Percentiles rank a stretch among this genome's conserved stretches.
Evolutionary conservation across 495 filamentous ascomycete genomes (phyloP).

Genomic region (Darksidea phi): DNA sequence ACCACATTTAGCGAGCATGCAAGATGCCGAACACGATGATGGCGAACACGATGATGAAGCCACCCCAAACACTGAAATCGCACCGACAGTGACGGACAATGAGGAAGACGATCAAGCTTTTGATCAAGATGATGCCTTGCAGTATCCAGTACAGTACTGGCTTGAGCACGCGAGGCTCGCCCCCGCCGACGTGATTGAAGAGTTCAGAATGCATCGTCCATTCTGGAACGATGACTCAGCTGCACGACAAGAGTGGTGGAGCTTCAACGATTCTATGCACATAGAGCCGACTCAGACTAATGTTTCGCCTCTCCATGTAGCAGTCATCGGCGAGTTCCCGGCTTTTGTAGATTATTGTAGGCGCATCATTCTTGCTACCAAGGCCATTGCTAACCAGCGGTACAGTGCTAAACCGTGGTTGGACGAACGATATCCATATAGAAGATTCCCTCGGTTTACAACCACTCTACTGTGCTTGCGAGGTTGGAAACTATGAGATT

Average conservation of each 20-base stretch:
- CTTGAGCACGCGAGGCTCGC: constrained; percentile 23
- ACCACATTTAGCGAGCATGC: no score
- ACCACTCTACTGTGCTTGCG: constrained; percentile 21
- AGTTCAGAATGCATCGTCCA: constrained; percentile 1
- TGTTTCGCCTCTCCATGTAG: constrained; percentile 14
- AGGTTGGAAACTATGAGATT: constrained; percentile 9
- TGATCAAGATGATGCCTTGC: not conserved
- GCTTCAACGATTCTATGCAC: constrained; percentile 3
- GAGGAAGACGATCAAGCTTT: not conserved
- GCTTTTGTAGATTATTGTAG: constrained; percentile 11
- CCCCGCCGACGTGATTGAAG: constrained; percentile 16
- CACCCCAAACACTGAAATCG: not conserved
- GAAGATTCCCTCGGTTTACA: constrained; percentile 19
- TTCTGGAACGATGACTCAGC: constrained; percentile 14
- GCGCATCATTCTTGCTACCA: not conserved
- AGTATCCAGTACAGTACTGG: constrained; percentile 23
- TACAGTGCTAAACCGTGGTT: constrained; percentile 1
- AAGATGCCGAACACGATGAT: not conserved
- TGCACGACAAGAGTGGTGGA: constrained; percentile 18
- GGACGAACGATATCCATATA: constrained; percentile 7
- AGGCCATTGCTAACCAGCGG: no score
- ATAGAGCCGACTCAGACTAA: not conserved
- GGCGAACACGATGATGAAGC: not conserved
- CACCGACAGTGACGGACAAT: not conserved
- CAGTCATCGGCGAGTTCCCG: constrained; percentile 4